phyloP scores from a whole-genome alignment of 2,329 filamentous ascomycete genomes.

The Aureobasidium sp. region DNA sequence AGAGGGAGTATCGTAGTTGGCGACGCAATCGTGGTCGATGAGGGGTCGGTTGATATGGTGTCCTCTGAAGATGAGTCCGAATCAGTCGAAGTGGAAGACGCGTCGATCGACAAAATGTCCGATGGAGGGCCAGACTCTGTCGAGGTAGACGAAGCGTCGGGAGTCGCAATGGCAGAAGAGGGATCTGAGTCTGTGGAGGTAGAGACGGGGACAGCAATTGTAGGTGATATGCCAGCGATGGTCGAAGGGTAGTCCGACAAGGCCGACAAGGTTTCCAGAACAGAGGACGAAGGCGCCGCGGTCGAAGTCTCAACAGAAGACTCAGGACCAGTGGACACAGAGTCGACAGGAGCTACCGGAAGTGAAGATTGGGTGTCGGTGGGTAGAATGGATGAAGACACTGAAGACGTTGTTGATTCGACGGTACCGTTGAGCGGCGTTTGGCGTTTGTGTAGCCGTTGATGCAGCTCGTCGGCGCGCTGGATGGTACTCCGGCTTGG shows the following conservation, averaged over 20 bases:
- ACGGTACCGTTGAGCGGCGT: slow-evolving; percentile 14
- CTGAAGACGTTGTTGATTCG: slow-evolving; percentile 13
- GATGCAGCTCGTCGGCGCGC: background rate
- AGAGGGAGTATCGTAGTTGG: background rate
- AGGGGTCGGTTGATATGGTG: background rate
- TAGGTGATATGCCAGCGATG: slow-evolving; percentile 4
- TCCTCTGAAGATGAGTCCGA: background rate
- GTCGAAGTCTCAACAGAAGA: background rate
- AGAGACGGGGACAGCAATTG: background rate
- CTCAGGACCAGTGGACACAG: background rate
- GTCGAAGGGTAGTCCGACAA: background rate
- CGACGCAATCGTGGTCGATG: background rate
- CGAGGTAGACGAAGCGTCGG: background rate
- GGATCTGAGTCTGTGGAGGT: background rate
- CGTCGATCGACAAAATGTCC: background rate
- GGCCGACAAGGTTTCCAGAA: background rate
- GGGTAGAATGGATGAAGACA: slow-evolving; percentile 15
- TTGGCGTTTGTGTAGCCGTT: slow-evolving; percentile 15
- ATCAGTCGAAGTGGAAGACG: background rate
- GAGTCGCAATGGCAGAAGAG: background rate
- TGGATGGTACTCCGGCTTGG: background rate
- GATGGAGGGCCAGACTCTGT: background rate
- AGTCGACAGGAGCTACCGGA: background rate
- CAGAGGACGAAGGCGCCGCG: background rate
- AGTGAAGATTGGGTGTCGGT: slow-evolving; percentile 16